A percentile compares a stretch with the other conserved stretches of the same genome.
phyloP scores from a whole-genome alignment of 345 rosid species.

The Camelina hispida region DNA sequence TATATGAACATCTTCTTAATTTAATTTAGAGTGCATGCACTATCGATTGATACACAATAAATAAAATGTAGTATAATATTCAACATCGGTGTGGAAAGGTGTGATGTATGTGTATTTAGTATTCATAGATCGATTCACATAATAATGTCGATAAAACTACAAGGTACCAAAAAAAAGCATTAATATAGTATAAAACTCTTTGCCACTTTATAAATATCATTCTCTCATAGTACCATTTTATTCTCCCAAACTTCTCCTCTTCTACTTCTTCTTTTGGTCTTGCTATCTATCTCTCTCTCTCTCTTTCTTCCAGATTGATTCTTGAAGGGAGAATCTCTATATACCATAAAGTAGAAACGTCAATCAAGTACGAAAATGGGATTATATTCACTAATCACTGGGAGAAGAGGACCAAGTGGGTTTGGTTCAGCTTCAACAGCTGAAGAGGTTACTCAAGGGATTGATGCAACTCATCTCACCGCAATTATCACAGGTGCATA shows the following conservation, averaged over 20 bases:
- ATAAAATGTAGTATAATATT: neutral
- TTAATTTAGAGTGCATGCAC: conserved; percentile 9
- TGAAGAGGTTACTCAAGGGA: conserved; percentile 75
- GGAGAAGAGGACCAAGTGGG: conserved; percentile 80
- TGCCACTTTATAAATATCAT: conserved; percentile 37
- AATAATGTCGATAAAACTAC: conserved; percentile 28
- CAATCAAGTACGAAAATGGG: conserved; percentile 43
- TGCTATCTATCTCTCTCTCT: neutral
- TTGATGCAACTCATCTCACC: conserved; percentile 75
- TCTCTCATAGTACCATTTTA: conserved; percentile 19
- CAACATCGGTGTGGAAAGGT: conserved; percentile 6
- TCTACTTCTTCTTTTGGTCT: conserved; percentile 1
- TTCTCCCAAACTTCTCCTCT: conserved; percentile 21
- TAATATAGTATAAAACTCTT: conserved; percentile 1
- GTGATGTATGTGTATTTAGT: conserved; percentile 23
- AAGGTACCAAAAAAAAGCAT: conserved; percentile 19
- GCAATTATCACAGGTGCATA: conserved; percentile 75
- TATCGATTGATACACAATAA: neutral
- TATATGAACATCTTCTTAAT: neutral
- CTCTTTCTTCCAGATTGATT: conserved; percentile 5
- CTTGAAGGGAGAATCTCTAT: neutral
- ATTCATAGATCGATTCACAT: conserved; percentile 28
- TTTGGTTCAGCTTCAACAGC: conserved; percentile 94
- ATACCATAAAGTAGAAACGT: neutral
- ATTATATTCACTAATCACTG: conserved; percentile 69